Evolutionary conservation across 371 early-diverging fungal species (phyloP), one percentile per base, ranked within the genome.

Genomic region (Lichtheimia corymbifera): DNA sequence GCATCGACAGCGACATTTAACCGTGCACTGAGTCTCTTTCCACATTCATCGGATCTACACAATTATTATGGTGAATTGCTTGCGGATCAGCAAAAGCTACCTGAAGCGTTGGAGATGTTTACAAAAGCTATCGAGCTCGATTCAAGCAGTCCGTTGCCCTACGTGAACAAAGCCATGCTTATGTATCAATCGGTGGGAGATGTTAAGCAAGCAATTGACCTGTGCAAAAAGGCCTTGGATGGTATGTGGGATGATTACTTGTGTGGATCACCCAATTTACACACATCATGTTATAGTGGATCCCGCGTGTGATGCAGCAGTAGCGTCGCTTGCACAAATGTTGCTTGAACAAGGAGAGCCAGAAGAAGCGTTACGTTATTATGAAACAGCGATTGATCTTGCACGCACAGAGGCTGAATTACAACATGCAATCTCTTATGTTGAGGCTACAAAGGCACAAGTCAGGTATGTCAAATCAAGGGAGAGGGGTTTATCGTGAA

Each of bases 41-140:
- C 90, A 50, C 67, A 86, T 28, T 87, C 88, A 41, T 88, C 93
- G 40, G 97, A 98, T 72, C 90, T 96, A 28, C 94, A 85, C 84
- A 97, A 97, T 84, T 97, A 96, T 77, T 93, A 94, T 61, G 97
- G 96, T 68, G 98, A 98, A 79, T 83, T 98, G 30, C 74, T 96
- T 50, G 80, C 93, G 55, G 97, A 98, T 66, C 91, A 92, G 69
- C 91, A 92, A 70, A 82, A 84, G 50, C 82, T 88, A 44, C 83
- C 85, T 12, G 91, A 93, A 64, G 92, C 94, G 5, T 71, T 82
- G 58, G 83, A 85, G 15, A 82, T 83, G 72, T 93, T 93, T 70
- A 86, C 88, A 58, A 92, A 91, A 71, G 89, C 93, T 9, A 86
- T 91, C 61, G 74, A 80, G 28, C 70, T 93, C 65, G 83, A 86